phyloP scores from a whole-genome alignment of 2,329 filamentous ascomycete species.

The Aspergillus flavus region DNA sequence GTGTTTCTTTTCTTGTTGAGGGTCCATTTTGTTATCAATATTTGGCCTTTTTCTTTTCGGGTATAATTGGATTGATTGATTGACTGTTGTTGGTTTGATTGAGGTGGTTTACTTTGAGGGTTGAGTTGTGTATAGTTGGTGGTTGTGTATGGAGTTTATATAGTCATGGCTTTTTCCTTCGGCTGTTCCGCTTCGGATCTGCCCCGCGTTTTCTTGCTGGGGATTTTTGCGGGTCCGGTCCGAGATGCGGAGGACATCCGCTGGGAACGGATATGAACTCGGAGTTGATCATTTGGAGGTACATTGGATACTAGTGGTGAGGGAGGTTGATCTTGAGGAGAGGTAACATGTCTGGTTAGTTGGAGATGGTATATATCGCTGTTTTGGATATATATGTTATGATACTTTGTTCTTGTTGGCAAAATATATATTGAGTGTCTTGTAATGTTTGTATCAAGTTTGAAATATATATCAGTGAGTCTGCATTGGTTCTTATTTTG shows the following conservation, averaged over 20 bases:
- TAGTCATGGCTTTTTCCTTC: neutral
- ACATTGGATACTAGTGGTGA: neutral
- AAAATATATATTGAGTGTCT: neutral
- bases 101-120: neutral
- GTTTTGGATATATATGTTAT: neutral
- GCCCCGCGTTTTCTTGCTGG: neutral
- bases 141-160: neutral
- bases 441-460: no score
- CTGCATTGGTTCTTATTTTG: neutral
- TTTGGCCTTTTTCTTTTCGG: neutral
- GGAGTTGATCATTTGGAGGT: no score
- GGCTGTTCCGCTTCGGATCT: neutral
- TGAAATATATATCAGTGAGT: no score
- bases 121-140: neutral
- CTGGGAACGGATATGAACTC: neutral
- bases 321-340: neutral
- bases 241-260: neutral
- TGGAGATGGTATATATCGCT: neutral
- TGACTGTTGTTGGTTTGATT: neutral
- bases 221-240: neutral
- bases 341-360: neutral
- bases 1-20: conserved; percentile 11
- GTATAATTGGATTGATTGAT: no score
- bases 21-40: neutral
- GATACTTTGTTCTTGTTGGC: neutral